Percentiles rank a stretch among this genome's conserved stretches.
These are phyloP conservation scores for Venturia pyrina DNA, from an alignment of 2,329 filamentous ascomycete genomes.

Conservation along the genomic window DNA sequence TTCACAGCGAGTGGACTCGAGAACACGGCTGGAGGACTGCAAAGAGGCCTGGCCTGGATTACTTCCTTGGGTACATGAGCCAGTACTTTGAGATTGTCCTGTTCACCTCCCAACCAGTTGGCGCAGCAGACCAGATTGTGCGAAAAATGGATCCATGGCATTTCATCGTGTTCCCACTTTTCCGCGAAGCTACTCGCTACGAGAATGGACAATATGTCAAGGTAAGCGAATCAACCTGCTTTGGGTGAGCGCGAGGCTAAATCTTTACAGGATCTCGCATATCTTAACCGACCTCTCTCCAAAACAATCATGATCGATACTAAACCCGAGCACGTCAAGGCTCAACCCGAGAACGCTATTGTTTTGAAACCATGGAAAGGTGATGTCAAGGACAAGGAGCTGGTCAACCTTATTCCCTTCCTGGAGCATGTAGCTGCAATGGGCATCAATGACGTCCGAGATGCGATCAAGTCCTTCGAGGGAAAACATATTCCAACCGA, in stretches of 20 bases:
- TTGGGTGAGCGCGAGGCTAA: not conserved
- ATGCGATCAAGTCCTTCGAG: constrained; percentile 77
- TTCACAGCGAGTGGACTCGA: constrained; percentile 89
- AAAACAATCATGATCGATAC: constrained; percentile 95
- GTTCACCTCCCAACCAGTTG: constrained; percentile 81
- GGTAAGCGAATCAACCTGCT: constrained; percentile 38
- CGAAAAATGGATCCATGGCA: constrained; percentile 91
- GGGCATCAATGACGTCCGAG: constrained; percentile 78
- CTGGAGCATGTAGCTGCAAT: constrained; percentile 95
- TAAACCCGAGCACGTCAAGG: constrained; percentile 66
- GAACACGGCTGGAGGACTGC: constrained; percentile 93
- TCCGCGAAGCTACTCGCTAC: constrained; percentile 93
- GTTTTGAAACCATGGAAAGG: constrained; percentile 85
- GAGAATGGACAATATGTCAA: constrained; percentile 95
- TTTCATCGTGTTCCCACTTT: constrained; percentile 91
- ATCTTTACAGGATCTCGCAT: constrained; percentile 69
- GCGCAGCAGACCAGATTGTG: constrained; percentile 76
- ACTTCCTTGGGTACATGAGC: constrained; percentile 92
- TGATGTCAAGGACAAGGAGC: constrained; percentile 68
- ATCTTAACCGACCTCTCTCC: constrained; percentile 88
- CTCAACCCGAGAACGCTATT: constrained; percentile 95
- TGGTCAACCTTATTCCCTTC: constrained; percentile 88
- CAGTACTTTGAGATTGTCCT: constrained; percentile 98
- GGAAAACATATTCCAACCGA: constrained; percentile 83
- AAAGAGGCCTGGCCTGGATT: constrained; percentile 90